phyloP scores from a whole-genome alignment of 768 basidiomycete species.

The Hypsizygus marmoreus region DNA sequence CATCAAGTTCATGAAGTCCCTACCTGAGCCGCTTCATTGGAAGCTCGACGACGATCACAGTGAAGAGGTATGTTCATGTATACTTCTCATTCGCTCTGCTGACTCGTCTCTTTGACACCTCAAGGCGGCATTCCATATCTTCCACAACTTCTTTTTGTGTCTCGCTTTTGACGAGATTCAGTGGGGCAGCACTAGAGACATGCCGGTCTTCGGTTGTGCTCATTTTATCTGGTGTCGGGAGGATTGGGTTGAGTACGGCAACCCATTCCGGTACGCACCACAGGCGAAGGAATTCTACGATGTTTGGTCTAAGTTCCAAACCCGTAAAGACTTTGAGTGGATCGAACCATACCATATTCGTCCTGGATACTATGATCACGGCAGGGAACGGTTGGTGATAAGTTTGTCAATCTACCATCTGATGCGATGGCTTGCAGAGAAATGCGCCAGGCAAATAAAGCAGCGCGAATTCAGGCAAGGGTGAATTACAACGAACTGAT shows the following conservation, averaged over 20 bases:
- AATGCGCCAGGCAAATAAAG: constrained; percentile 6
- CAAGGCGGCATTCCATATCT: constrained; percentile 16
- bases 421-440: background rate
- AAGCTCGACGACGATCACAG: constrained; percentile 7
- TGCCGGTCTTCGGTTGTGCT: constrained; percentile 20
- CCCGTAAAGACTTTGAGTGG: constrained; percentile 27
- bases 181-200: constrained; percentile 11
- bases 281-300: constrained; percentile 21
- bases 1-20: background rate
- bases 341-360: constrained; percentile 9
- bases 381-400: constrained; percentile 5
- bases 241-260: constrained; percentile 13
- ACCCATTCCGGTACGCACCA: background rate
- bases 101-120: background rate
- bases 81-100: background rate
- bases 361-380: constrained; percentile 7
- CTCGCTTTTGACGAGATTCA: constrained; percentile 23
- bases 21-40: background rate
- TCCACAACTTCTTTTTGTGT: constrained; percentile 25
- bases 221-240: constrained; percentile 20
- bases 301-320: constrained; percentile 24
- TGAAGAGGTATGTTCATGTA: constrained; percentile 1
- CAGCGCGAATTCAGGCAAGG: constrained; percentile 3
- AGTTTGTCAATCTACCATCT: background rate
- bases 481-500: constrained; percentile 13